These are phyloP conservation scores for Lecanicillium sp. DNA, from an alignment of 2,329 filamentous ascomycete species.

Conservation along the genomic window DNA sequence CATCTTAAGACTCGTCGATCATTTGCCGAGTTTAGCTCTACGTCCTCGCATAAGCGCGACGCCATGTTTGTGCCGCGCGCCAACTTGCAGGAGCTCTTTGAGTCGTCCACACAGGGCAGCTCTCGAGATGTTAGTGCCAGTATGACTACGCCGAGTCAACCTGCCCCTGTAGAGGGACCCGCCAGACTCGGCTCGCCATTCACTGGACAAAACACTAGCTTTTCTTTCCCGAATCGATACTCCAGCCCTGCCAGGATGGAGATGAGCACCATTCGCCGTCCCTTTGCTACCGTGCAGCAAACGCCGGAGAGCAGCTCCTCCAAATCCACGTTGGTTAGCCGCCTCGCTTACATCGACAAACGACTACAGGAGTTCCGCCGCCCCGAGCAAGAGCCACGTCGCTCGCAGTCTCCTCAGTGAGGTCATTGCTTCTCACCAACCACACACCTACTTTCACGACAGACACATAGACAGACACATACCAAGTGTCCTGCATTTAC, in stretches of 20 bases:
- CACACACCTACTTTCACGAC: background rate
- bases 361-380: constrained; percentile 47
- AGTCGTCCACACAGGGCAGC: constrained; percentile 18
- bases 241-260: constrained; percentile 39
- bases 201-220: constrained; percentile 38
- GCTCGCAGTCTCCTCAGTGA: constrained; percentile 43
- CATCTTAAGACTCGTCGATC: constrained; percentile 11
- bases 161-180: constrained; percentile 27
- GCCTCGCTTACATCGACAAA: constrained; percentile 51
- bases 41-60: constrained; percentile 23
- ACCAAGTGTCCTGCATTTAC: too few relatives aligned
- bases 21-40: constrained; percentile 26
- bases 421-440: constrained; percentile 10
- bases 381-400: constrained; percentile 30
- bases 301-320: constrained; percentile 24
- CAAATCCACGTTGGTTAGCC: constrained; percentile 38
- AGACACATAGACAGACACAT: constrained; percentile 3
- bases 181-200: constrained; percentile 55
- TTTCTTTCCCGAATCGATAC: constrained; percentile 54
- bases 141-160: background rate
- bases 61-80: constrained; percentile 33
- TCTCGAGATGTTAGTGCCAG: constrained; percentile 2
- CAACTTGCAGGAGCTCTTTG: constrained; percentile 33
- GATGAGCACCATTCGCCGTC: constrained; percentile 35
- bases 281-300: constrained; percentile 52